A percentile compares a stretch with the other conserved stretches of the same genome.
Evolutionary conservation across 2,329 filamentous ascomycete genomes (phyloP).

Genomic region (Claviceps arundinis): DNA sequence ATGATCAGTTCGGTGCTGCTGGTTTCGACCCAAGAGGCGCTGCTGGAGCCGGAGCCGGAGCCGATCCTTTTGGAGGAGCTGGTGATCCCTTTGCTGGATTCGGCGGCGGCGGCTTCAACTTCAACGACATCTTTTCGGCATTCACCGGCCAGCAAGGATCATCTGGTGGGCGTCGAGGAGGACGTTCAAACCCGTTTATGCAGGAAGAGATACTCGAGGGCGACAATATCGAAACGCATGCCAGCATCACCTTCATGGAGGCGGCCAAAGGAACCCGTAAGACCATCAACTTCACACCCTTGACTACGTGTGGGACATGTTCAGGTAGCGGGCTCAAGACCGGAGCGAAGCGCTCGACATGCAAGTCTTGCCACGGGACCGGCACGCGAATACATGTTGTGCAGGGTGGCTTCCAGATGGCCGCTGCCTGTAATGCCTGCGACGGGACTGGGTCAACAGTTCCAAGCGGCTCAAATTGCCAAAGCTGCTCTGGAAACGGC

Average conservation of each 20-base stretch:
- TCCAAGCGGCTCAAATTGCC: conserved; percentile 70
- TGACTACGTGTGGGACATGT: conserved; percentile 73
- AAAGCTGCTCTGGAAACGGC: conserved; percentile 66
- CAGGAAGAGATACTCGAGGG: conserved; percentile 74
- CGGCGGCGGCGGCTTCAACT: conserved; percentile 67
- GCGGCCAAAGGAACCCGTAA: conserved; percentile 84
- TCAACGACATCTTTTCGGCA: conserved; percentile 87
- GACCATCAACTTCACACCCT: conserved; percentile 73
- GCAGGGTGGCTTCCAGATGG: conserved; percentile 92
- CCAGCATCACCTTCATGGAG: conserved; percentile 89
- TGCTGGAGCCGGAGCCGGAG: conserved; percentile 41
- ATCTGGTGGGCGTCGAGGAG: conserved; percentile 39
- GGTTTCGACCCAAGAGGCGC: conserved; percentile 70
- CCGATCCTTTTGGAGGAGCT: conserved; percentile 47
- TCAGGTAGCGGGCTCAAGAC: conserved; percentile 72
- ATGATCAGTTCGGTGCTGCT: conserved; percentile 77
- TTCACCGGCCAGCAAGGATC: conserved; percentile 50
- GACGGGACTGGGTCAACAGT: conserved; percentile 64
- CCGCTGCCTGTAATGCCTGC: conserved; percentile 72
- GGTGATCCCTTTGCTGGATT: conserved; percentile 49
- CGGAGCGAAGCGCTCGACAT: conserved; percentile 59
- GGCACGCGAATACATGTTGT: conserved; percentile 80
- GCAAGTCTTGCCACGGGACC: conserved; percentile 71
- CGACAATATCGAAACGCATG: conserved; percentile 89
- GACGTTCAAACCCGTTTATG: conserved; percentile 48